Evolutionary conservation across 2,329 filamentous ascomycete species (phyloP), one percentile per base, ranked within the genome.

Genomic region (Aspergillus terreus): DNA sequence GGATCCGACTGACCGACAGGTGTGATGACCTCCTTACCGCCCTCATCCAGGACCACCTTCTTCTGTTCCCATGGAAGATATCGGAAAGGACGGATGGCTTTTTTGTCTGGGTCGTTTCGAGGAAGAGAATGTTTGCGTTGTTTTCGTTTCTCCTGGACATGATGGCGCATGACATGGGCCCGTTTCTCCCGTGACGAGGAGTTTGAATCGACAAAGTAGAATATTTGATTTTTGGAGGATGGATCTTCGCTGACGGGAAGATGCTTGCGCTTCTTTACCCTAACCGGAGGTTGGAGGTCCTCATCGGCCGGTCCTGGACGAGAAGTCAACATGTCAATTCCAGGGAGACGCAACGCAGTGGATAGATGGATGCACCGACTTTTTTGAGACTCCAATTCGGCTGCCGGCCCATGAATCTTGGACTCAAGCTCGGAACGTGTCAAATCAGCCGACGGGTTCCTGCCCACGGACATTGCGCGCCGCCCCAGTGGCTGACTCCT

Each of bases 121-220:
- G 55, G 50, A 46, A 61, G 61, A 2, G 63, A 60, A 45, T 60
- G 49, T 53, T 65, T 67, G 43, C 58, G 66, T 49, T 68, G 67
- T 51, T 61, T 68, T 38, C 63, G 61, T 56, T 73, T 74, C 53
- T 72, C 63, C 46, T 73, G 68, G n/a, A 74, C 70, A 60, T 74
- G 71, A 49, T 74, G 69, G 33, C 70, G 70, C 71, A 74, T 74
- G 17, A 74, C 71, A 65, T 74, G 71, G 6, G 71, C 70, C 27
- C 71, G 70, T 48, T 74, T 74, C 49, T 71, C 71, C 30, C 69
- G 67, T 15, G 68, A 72, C 3, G 71, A 72, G 3, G 71, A 72
- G 47, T 63, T 66, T 6, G 63, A 65, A 46, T 74, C 66, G 44
- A 74, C 71, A 57, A 74, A 74, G 52, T 71, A 73, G 50, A 73